A percentile compares a stretch with the other conserved stretches of the same genome.
Evolutionary conservation across 352 stramenopile genomes (phyloP).

Genomic region (Phytophthora pseudosyringae): DNA sequence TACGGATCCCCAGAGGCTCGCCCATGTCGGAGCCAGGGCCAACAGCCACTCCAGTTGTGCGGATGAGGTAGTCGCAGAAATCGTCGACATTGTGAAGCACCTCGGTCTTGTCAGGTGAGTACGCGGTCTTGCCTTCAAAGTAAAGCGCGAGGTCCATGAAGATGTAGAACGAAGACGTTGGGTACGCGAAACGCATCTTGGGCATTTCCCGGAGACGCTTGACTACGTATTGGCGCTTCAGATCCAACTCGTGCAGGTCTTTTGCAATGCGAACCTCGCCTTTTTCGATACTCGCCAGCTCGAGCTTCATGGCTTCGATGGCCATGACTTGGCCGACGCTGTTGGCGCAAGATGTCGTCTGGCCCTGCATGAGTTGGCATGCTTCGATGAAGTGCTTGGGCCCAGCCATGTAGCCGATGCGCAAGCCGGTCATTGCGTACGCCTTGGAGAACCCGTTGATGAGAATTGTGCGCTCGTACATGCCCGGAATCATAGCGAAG

Average conservation of each 20-base stretch:
- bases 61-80: conserved; percentile 93
- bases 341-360: conserved; percentile 95
- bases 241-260: conserved; percentile 50
- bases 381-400: conserved; percentile 82
- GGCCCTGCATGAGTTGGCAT: conserved; percentile 92
- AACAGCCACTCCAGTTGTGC: conserved; percentile 92
- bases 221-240: conserved; percentile 92
- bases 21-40: conserved; percentile 96
- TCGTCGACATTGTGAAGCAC: conserved; percentile 56
- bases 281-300: conserved; percentile 53
- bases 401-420: conserved; percentile 92
- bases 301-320: conserved; percentile 86
- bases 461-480: conserved; percentile 93
- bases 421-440: conserved; percentile 96
- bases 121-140: conserved; percentile 57
- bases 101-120: conserved; percentile 33
- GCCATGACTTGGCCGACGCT: conserved; percentile 92
- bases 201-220: conserved; percentile 82
- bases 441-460: conserved; percentile 56
- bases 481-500: conserved; percentile 75
- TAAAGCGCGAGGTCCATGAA: conserved; percentile 82
- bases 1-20: conserved; percentile 86
- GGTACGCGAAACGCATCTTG: conserved; percentile 78
- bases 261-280: conserved; percentile 52
- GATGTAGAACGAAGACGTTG: conserved; percentile 95